phyloP scores from a whole-genome alignment of 805 yeast species.

The Lachancea thermotolerans region DNA sequence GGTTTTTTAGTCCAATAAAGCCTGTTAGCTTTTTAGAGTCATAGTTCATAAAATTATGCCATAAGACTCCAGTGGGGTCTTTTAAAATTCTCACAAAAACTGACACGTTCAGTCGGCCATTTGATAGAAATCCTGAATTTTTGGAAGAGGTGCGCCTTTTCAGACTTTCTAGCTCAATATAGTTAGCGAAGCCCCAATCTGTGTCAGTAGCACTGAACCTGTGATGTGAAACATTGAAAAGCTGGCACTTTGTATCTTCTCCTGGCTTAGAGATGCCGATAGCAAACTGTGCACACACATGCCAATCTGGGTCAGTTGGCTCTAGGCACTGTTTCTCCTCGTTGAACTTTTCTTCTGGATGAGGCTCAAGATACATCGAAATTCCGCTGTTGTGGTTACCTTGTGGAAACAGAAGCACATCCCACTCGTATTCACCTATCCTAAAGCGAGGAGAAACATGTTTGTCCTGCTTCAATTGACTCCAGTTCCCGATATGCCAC shows the following conservation, averaged over 20 bases:
- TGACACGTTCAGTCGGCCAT: conserved; percentile 60
- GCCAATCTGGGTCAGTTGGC: conserved; percentile 54
- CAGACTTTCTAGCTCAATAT: conserved; percentile 51
- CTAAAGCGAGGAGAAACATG: conserved; percentile 39
- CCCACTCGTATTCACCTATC: conserved; percentile 62
- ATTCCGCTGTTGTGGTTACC: conserved; percentile 57
- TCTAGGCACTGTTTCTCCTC: conserved; percentile 25
- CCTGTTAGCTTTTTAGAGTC: conserved; percentile 87
- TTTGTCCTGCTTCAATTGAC: conserved; percentile 34
- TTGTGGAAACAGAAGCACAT: conserved; percentile 67
- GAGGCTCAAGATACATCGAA: conserved; percentile 78
- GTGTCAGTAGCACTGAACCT: conserved; percentile 68
- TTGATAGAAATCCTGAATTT: conserved; percentile 38
- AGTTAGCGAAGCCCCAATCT: conserved; percentile 94
- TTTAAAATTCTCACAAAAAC: conserved; percentile 70
- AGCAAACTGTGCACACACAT: conserved; percentile 86
- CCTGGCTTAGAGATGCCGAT: conserved; percentile 77
- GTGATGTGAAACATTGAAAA: conserved; percentile 62
- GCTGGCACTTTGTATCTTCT: conserved; percentile 50
- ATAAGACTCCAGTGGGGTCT: conserved; percentile 89
- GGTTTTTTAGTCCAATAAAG: conserved; percentile 86
- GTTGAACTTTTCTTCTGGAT: conserved; percentile 30
- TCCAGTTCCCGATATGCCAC: conserved; percentile 50
- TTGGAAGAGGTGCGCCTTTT: conserved; percentile 34
- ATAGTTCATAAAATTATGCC: conserved; percentile 82